phyloP scores from a whole-genome alignment of 1,284 basidiomycete genomes.

The Phellopilus nigrolimitatus region DNA sequence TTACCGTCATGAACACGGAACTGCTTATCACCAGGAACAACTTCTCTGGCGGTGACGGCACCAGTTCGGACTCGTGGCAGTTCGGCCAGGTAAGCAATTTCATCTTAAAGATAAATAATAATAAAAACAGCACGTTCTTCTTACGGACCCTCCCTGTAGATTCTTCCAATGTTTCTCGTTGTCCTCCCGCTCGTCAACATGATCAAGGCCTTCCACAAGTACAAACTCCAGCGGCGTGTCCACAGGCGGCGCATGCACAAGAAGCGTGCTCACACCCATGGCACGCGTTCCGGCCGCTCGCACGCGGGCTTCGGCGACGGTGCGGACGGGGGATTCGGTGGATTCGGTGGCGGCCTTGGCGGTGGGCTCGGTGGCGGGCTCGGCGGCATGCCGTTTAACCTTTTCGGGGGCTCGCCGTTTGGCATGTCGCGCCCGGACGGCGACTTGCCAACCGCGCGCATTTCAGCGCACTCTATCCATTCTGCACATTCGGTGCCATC shows the following conservation, averaged over 20 bases:
- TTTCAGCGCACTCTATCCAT: constrained; percentile 2
- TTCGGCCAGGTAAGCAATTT: constrained; percentile 29
- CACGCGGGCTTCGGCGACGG: background rate
- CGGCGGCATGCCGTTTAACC: background rate
- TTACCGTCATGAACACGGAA: constrained; percentile 28
- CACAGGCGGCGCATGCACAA: constrained; percentile 11
- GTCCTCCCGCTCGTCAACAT: constrained; percentile 18
- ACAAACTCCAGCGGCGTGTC: constrained; percentile 6
- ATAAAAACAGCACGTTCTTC: no score
- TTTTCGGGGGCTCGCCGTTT: background rate
- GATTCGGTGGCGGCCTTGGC: background rate
- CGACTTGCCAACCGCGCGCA: constrained; percentile 1
- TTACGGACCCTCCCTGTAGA: constrained; percentile 7
- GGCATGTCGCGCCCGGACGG: background rate
- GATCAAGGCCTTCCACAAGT: constrained; percentile 18
- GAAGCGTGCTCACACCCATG: background rate
- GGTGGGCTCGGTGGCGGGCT: background rate
- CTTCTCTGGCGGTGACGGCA: constrained; percentile 23
- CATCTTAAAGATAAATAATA: no score
- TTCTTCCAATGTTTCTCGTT: constrained; percentile 22
- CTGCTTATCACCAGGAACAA: constrained; percentile 26
- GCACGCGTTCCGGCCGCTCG: background rate
- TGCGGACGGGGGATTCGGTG: no score
- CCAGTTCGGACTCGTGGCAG: constrained; percentile 24
- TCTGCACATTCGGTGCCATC: background rate